These are phyloP conservation scores for Ascochyta pisi DNA, from an alignment of 2,329 filamentous ascomycete genomes.

Conservation along the genomic window DNA sequence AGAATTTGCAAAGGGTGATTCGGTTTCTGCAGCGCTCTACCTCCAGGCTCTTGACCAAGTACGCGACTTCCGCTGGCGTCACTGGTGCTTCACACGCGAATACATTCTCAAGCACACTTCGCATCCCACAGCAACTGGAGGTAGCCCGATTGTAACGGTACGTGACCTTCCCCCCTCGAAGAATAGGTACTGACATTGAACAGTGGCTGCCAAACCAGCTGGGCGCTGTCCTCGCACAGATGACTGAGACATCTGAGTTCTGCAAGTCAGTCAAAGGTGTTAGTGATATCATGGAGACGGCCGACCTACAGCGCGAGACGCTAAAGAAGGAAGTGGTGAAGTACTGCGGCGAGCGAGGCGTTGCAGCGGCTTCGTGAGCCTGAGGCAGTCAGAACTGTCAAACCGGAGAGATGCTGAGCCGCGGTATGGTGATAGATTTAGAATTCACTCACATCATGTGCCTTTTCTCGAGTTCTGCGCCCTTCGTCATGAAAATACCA, in stretches of 20 bases:
- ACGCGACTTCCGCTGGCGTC: conserved; percentile 80
- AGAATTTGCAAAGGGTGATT: conserved; percentile 68
- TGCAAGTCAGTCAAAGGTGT: conserved; percentile 57
- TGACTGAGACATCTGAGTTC: conserved; percentile 64
- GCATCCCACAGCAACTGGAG: conserved; percentile 80
- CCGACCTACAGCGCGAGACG: conserved; percentile 68
- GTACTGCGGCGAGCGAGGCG: conserved; percentile 71
- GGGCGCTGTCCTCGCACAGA: conserved; percentile 74
- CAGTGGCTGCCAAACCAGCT: conserved; percentile 83
- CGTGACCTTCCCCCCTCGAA: conserved; percentile 17
- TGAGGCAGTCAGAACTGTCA: neutral
- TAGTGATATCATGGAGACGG: conserved; percentile 71
- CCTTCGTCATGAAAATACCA: conserved; percentile 1
- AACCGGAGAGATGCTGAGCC: conserved; percentile 2
- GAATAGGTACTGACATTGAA: conserved; percentile 13
- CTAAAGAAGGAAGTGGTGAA: conserved; percentile 76
- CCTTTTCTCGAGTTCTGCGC: conserved; percentile 2
- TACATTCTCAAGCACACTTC: conserved; percentile 81
- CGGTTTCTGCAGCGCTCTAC: conserved; percentile 59
- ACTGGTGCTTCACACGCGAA: conserved; percentile 86
- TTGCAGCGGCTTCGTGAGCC: conserved; percentile 34
- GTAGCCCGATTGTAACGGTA: conserved; percentile 78
- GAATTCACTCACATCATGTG: neutral
- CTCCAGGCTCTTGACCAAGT: conserved; percentile 71
- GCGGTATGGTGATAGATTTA: neutral